Conservation (phyloP, 2,329 filamentous ascomycete species). For the Cyclaneusma minus region DNA sequence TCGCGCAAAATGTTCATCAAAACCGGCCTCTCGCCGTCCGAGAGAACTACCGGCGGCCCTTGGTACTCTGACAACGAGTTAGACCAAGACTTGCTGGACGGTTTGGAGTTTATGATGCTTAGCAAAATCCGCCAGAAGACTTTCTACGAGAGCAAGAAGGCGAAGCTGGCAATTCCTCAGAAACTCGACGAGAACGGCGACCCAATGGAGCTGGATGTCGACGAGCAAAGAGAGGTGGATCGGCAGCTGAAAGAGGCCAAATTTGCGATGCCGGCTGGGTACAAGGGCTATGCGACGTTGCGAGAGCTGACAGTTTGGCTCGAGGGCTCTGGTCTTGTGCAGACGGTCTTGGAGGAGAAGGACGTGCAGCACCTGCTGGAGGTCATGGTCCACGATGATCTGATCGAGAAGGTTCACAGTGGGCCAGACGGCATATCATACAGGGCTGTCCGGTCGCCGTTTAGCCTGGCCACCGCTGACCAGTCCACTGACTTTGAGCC, state of each 20-base stretch:
- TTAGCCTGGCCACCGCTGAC: slow-evolving; percentile 22
- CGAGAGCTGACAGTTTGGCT: slow-evolving; percentile 63
- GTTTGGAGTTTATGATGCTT: slow-evolving; percentile 58
- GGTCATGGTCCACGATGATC: slow-evolving; percentile 77
- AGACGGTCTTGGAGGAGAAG: slow-evolving; percentile 50
- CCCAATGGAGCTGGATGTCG: slow-evolving; percentile 16
- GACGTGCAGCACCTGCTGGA: slow-evolving; percentile 80
- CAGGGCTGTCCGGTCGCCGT: slow-evolving; percentile 16
- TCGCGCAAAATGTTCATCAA: slow-evolving; percentile 96
- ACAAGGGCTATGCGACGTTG: slow-evolving; percentile 67
- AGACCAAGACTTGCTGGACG: slow-evolving; percentile 75
- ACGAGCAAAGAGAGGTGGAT: slow-evolving; percentile 12
- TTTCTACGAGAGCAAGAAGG: slow-evolving; percentile 39
- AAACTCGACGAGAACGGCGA: slow-evolving; percentile 16
- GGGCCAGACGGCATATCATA: slow-evolving; percentile 18
- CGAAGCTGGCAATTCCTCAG: slow-evolving; percentile 5
- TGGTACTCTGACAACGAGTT: slow-evolving; percentile 91
- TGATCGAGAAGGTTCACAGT: slow-evolving; percentile 46
- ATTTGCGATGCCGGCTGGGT: slow-evolving; percentile 44
- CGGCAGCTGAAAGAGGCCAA: slow-evolving; percentile 16
- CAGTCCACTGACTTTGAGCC: no score
- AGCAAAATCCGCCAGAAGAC: slow-evolving; percentile 57
- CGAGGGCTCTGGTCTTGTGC: slow-evolving; percentile 51
- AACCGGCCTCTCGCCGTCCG: slow-evolving; percentile 65
- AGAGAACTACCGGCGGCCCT: slow-evolving; percentile 81